Evolutionary conservation across 2,329 filamentous ascomycete genomes (phyloP), one percentile per base, ranked within the genome.

Genomic region (Penicillium sp.): DNA sequence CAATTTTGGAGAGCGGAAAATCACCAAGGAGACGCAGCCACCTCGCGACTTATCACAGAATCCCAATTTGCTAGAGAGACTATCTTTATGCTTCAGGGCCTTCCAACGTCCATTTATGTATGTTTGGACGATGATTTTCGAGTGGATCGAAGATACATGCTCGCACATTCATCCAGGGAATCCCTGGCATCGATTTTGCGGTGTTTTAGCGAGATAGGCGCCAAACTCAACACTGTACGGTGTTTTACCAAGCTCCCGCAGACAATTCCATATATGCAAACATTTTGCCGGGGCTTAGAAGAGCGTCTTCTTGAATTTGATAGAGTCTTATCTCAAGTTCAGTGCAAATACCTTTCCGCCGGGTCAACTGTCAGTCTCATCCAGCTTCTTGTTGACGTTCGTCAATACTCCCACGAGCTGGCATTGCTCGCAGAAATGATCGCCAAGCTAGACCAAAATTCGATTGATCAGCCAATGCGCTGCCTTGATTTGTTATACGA

Each of bases 71-170:
- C 92, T 26, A 84, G 91, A 45, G 91, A 97, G 67, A 83, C 85
- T 0, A 77, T 97, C 0, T 93, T 90, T 65, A 95, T 97, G 90
- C 81, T 97, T 0, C 84, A 85, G 51, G 92, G 92, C 0, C 76
- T 94, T 4, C 82, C 86, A 6, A 93, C 89, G 2, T 87, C 85
- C 1, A 68, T 96, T 1, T 96, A 92, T 65, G 61, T 71, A 77
- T 62, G 68, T 50, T 31, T 71, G 19, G 68, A 73, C 35, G 62
- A 67, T 35, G 59, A 56, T 4, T 61, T 76, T n/a, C 66, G 68
- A 55, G 61, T 77, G 40, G 73, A 77, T 47, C 64, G 72, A 25
- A 68, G 69, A 52, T 76, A 77, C 62, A 62, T 59, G 22, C 53
- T 74, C 26, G 57, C 56, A 10, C 69, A 77, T 61, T 60, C 71